Conservation (phyloP, 139 green algal species). For the Asterochloris sp. region DNA sequence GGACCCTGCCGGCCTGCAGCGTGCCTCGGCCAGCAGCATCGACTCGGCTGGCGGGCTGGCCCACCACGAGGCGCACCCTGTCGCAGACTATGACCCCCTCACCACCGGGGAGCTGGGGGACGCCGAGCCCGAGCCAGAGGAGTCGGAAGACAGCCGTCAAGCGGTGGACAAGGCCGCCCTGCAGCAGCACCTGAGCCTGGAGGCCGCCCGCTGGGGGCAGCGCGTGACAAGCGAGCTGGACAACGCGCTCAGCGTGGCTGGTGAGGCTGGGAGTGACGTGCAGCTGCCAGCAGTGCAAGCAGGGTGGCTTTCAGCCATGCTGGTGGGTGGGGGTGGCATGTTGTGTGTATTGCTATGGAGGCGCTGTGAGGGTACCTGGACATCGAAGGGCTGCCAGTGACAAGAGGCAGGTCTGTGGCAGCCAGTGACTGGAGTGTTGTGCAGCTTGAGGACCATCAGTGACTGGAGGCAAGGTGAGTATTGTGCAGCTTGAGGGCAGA, state of each 20-base stretch:
- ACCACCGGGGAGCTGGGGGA: not conserved
- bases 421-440: too few species aligned
- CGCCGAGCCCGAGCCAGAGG: not conserved
- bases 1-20: too few species aligned
- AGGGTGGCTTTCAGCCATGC: not conserved
- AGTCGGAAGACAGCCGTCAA: too few species aligned
- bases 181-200: not conserved
- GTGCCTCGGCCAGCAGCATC: not conserved
- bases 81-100: not conserved
- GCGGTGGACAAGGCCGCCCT: not conserved
- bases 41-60: not conserved
- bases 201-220: not conserved
- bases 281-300: not conserved
- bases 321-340: not conserved
- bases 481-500: too few species aligned
- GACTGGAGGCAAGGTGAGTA: too few species aligned
- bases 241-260: slow-evolving; percentile 3
- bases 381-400: not conserved
- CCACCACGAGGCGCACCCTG: not conserved
- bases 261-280: not conserved
- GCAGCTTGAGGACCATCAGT: too few species aligned
- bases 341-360: not conserved
- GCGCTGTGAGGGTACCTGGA: too few species aligned
- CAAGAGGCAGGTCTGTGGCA: not conserved
- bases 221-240: slow-evolving; percentile 3